phyloP scores from a whole-genome alignment of 768 basidiomycete genomes.

The Calvatia gigantea region DNA sequence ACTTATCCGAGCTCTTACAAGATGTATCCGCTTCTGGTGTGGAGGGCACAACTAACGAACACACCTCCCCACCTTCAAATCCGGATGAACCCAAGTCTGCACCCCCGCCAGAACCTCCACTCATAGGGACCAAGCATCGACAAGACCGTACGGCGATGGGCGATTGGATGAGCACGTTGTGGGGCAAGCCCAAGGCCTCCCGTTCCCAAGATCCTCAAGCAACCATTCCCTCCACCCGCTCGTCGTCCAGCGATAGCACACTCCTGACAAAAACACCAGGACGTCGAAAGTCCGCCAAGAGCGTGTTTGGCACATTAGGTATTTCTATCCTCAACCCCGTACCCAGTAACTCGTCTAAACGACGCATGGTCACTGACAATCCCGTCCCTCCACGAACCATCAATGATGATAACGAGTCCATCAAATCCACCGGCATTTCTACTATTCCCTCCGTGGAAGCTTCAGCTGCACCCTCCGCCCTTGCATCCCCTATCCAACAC shows the following conservation, averaged over 20 bases:
- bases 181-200: slow-evolving; percentile 46
- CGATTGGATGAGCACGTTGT: slow-evolving; percentile 80
- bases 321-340: slow-evolving; percentile 62
- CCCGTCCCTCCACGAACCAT: slow-evolving; percentile 6
- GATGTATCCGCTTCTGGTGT: neutral
- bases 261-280: slow-evolving; percentile 13
- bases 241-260: slow-evolving; percentile 8
- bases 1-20: neutral
- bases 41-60: neutral
- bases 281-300: slow-evolving; percentile 49
- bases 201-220: slow-evolving; percentile 16
- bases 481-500: slow-evolving; percentile 38
- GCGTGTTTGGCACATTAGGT: slow-evolving; percentile 70
- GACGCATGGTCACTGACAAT: neutral
- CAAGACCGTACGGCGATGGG: slow-evolving; percentile 56
- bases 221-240: slow-evolving; percentile 14
- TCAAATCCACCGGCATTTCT: slow-evolving; percentile 19
- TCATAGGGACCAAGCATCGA: slow-evolving; percentile 18
- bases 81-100: neutral
- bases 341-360: slow-evolving; percentile 1
- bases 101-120: neutral
- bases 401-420: slow-evolving; percentile 36
- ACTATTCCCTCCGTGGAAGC: neutral
- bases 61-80: neutral
- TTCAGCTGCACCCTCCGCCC: slow-evolving; percentile 24